These are phyloP conservation scores for Cubamyces sp. DNA, from an alignment of 768 basidiomycete genomes.

Conservation along the genomic window DNA sequence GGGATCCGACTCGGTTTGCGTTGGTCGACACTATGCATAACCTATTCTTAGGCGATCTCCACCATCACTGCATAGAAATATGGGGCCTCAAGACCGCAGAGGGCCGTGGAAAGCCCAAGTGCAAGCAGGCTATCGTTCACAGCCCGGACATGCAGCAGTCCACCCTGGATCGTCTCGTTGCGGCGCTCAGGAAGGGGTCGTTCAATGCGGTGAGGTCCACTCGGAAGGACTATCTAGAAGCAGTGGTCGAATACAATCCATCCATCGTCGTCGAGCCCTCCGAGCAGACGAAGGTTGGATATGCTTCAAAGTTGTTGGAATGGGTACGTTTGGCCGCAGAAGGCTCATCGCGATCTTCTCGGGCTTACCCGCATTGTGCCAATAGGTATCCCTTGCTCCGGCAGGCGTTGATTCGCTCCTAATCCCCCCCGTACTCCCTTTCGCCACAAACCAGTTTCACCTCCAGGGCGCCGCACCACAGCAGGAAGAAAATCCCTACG, in stretches of 20 bases:
- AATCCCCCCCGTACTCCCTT: no score
- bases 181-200: not conserved
- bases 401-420: no score
- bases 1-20: constrained; percentile 38
- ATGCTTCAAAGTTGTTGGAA: no score
- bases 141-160: not conserved
- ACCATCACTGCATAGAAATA: constrained; percentile 37
- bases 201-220: not conserved
- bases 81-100: constrained; percentile 10
- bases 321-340: no score
- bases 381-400: no score
- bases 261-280: not conserved
- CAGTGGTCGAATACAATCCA: constrained; percentile 24
- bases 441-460: no score
- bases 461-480: no score
- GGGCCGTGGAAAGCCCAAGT: not conserved
- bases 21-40: constrained; percentile 48
- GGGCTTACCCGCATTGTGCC: no score
- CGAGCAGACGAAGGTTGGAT: no score
- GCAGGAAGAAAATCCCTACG: no score
- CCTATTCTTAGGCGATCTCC: constrained; percentile 40
- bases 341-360: no score
- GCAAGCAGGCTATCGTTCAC: not conserved
- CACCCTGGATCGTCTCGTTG: not conserved
- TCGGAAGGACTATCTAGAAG: no score